These are phyloP conservation scores for Pyrenula massariospora DNA, from an alignment of 495 filamentous ascomycete species.

Conservation along the genomic window DNA sequence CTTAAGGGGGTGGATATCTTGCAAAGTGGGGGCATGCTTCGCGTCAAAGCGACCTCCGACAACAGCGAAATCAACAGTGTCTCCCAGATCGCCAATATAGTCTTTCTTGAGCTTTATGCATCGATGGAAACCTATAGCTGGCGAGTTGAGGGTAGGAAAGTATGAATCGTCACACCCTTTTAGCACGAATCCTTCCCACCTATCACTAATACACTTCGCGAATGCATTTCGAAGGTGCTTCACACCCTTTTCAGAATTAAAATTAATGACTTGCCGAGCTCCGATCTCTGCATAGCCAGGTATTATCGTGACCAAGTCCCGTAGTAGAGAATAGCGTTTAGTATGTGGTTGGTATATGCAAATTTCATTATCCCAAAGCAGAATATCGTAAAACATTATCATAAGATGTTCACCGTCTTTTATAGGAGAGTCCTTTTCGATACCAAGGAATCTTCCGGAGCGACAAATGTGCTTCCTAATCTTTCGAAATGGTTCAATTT, in stretches of 20 bases:
- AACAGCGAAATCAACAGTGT: constrained; percentile 70
- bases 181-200: constrained; percentile 67
- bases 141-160: constrained; percentile 38
- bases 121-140: constrained; percentile 26
- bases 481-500: constrained; percentile 62
- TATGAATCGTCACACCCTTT: constrained; percentile 73
- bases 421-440: constrained; percentile 56
- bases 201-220: constrained; percentile 47
- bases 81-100: constrained; percentile 69
- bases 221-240: constrained; percentile 47
- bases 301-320: constrained; percentile 41
- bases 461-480: constrained; percentile 68
- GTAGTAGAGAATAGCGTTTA: constrained; percentile 46
- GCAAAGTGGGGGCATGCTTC: constrained; percentile 32
- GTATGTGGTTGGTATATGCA: constrained; percentile 49
- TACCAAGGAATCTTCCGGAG: constrained; percentile 59
- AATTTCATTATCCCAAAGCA: constrained; percentile 59
- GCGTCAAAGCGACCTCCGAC: constrained; percentile 59
- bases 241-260: constrained; percentile 30
- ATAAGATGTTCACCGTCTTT: constrained; percentile 65
- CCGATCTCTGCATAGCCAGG: constrained; percentile 49
- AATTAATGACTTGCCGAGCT: constrained; percentile 50
- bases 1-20: constrained; percentile 28
- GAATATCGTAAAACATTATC: constrained; percentile 71
- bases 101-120: constrained; percentile 88